Evolutionary conservation across 352 stramenopile genomes (phyloP).

Genomic region (Phytophthora fragariaefolia): DNA sequence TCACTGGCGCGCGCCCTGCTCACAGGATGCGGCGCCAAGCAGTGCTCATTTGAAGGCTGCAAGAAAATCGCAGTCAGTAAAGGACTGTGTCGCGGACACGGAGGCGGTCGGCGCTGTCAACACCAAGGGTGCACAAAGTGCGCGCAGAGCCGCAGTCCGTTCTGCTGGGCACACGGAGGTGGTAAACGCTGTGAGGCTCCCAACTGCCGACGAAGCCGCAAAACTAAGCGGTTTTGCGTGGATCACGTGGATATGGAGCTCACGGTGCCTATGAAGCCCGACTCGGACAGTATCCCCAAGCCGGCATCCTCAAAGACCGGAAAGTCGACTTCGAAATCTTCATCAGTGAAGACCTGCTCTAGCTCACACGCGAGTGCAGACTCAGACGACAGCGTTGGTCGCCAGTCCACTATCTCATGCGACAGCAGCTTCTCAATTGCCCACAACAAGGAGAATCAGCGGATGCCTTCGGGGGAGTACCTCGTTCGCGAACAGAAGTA

Average conservation of each 20-base stretch:
- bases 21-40: conserved; percentile 68
- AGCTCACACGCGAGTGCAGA: conserved; percentile 38
- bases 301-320: neutral
- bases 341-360: conserved; percentile 14
- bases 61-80: conserved; percentile 81
- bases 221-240: conserved; percentile 81
- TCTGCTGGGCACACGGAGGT: conserved; percentile 78
- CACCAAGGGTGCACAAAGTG: conserved; percentile 71
- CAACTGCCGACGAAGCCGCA: conserved; percentile 72
- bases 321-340: conserved; percentile 11
- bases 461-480: conserved; percentile 17
- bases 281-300: conserved; percentile 10
- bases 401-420: conserved; percentile 39
- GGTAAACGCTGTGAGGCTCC: conserved; percentile 75
- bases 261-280: conserved; percentile 38
- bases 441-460: conserved; percentile 40
- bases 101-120: conserved; percentile 71
- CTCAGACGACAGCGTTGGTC: conserved; percentile 61
- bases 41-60: conserved; percentile 71
- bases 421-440: conserved; percentile 40
- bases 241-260: conserved; percentile 76
- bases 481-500: conserved; percentile 13
- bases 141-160: conserved; percentile 75
- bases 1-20: conserved; percentile 48
- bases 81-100: conserved; percentile 73